Conservation (phyloP, 208 protist genomes). For the Crithidia expoeki region DNA sequence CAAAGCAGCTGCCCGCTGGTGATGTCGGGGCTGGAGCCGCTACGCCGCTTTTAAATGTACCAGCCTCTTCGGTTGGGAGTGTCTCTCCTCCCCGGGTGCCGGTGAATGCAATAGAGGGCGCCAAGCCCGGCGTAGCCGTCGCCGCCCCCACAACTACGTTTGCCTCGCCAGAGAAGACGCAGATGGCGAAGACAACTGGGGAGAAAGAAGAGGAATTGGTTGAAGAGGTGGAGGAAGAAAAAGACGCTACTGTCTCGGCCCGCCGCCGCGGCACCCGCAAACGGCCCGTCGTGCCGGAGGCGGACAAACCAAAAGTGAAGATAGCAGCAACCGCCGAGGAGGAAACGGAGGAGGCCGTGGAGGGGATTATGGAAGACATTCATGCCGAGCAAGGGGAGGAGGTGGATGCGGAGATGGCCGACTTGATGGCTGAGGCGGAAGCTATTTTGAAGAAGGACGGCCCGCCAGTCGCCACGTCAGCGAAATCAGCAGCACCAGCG, state of each 20-base stretch:
- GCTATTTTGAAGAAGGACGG: constrained; percentile 16
- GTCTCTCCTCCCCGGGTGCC: too few species aligned
- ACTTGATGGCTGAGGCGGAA: constrained; percentile 23
- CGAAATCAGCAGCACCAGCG: constrained; percentile 9
- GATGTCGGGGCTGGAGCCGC: background rate
- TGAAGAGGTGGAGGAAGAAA: constrained; percentile 16
- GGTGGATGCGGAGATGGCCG: constrained; percentile 27
- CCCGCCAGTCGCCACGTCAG: background rate
- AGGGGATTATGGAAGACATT: constrained; percentile 29
- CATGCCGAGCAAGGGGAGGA: constrained; percentile 16
- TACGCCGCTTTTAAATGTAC: too few species aligned
- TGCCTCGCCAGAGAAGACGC: background rate
- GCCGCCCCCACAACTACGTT: constrained; percentile 13
- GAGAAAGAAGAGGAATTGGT: constrained; percentile 6
- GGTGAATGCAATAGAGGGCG: constrained; percentile 3
- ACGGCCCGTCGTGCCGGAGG: constrained; percentile 4
- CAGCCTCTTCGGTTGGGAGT: too few species aligned
- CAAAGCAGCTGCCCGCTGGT: constrained; percentile 15
- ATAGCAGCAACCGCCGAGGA: constrained; percentile 34
- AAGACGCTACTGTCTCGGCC: background rate
- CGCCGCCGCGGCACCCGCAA: constrained; percentile 17
- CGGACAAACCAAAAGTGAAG: constrained; percentile 17
- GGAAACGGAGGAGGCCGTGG: constrained; percentile 44
- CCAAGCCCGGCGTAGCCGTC: constrained; percentile 16
- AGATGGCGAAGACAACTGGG: background rate